Conservation (phyloP, 164 flowering plant genomes). For the Vitis labrusca region DNA sequence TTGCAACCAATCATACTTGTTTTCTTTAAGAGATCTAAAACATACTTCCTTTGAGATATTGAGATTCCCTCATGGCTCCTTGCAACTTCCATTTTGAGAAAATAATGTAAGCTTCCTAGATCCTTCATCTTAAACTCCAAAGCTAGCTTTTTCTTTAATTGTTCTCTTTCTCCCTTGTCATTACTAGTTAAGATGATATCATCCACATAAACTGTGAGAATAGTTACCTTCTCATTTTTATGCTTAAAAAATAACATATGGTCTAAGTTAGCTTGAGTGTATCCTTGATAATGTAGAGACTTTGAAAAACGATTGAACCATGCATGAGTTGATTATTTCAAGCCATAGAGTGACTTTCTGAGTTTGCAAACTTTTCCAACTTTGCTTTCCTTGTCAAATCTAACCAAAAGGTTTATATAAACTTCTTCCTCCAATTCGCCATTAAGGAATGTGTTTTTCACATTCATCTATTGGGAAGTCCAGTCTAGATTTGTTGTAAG, state of each 20-base stretch:
- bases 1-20: background rate
- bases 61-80: background rate
- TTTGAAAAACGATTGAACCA: no score
- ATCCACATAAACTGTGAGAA: background rate
- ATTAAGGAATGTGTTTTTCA: background rate
- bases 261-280: background rate
- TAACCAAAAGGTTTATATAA: no score
- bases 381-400: background rate
- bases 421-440: background rate
- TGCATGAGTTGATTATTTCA: background rate
- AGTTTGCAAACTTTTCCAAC: background rate
- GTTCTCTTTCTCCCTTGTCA: background rate
- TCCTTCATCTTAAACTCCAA: background rate
- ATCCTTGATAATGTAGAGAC: background rate
- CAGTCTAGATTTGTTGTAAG: no score
- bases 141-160: background rate
- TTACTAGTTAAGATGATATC: background rate
- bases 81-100: background rate
- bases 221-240: background rate
- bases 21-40: background rate
- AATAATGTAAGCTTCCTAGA: background rate
- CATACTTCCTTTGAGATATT: background rate
- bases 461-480: no score
- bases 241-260: background rate
- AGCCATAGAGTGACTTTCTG: background rate